Evolutionary conservation across 805 yeast species (phyloP).

Genomic region (Saccharomycopsis fodiens): DNA sequence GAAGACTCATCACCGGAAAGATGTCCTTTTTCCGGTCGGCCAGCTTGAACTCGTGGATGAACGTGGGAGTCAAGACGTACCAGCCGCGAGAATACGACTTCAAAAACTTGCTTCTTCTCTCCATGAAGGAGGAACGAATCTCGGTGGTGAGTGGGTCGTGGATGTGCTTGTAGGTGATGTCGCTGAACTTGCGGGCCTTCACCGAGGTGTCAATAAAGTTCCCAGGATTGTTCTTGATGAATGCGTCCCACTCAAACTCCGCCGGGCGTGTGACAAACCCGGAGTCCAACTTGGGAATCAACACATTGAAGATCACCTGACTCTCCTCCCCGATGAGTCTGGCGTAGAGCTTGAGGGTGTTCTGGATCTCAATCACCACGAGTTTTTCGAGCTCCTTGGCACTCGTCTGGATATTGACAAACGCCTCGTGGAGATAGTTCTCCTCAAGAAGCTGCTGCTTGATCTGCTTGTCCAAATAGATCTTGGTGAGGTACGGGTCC

Average conservation of each 20-base stretch:
- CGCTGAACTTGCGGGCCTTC: slow-evolving; percentile 54
- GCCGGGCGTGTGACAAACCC: slow-evolving; percentile 76
- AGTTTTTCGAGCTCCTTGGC: slow-evolving; percentile 86
- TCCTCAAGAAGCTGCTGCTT: slow-evolving; percentile 76
- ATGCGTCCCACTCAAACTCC: slow-evolving; percentile 82
- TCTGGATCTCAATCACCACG: slow-evolving; percentile 80
- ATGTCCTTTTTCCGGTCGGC: slow-evolving; percentile 76
- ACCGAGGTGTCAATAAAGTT: slow-evolving; percentile 59
- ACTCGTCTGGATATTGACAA: slow-evolving; percentile 73
- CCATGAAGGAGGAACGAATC: slow-evolving; percentile 73
- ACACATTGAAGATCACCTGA: slow-evolving; percentile 56
- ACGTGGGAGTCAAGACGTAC: slow-evolving; percentile 85
- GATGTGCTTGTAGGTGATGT: slow-evolving; percentile 59
- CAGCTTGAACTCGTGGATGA: slow-evolving; percentile 83
- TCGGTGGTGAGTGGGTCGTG: slow-evolving; percentile 60
- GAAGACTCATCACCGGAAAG: slow-evolving; percentile 73
- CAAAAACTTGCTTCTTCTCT: slow-evolving; percentile 83
- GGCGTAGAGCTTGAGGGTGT: slow-evolving; percentile 66
- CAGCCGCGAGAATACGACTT: slow-evolving; percentile 88
- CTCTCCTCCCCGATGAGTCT: slow-evolving; percentile 66
- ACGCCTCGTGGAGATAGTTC: slow-evolving; percentile 82
- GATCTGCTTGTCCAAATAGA: slow-evolving; percentile 67
- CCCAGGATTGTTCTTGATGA: slow-evolving; percentile 54
- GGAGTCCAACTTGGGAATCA: slow-evolving; percentile 56
- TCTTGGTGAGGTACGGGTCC: slow-evolving; percentile 79